Base-by-base conservation (phyloP, 192 early-diverging fungal species). In the Linderina pennispora region DNA sequence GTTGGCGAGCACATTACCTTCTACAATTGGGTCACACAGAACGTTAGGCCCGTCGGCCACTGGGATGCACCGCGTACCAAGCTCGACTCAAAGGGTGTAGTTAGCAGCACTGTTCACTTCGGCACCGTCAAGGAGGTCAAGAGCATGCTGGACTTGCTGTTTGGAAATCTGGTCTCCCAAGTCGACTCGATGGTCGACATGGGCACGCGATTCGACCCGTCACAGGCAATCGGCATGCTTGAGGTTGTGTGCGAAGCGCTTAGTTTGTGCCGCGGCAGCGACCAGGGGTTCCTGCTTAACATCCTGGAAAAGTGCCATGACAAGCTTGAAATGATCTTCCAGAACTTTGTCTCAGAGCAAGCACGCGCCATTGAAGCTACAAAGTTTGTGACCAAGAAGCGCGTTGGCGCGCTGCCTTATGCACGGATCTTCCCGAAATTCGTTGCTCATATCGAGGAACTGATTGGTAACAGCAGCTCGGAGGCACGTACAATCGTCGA, bases 381-480 rank as follows among this genome's bases (percentile, higher is more conserved):
- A 14, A 89, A 92, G 60, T 76, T 91, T 46, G 90, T 82, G 16
- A 80, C 84, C 23, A 89, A 89, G 47, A 90, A 89, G 63, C 79
- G 93, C 4, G 82, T 75, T 40, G 95, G 95, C 14, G 87, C 92
- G n/a, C 63, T 95, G n/a, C 77, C 86, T 0, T 92, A 89, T 59
- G 80, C 94, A 17, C 79, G 87, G 2, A 89, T 86, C 6, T 96
- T 98, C 49, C 95, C 95, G 28, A 58, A 80, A 33, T 94, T 91
- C 73, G 88, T 86, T 3, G 78, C 87, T 25, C 75, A 88, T 9
- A 62, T 92, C 19, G 71, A 72, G n/a, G 56, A 54, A 17, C 53
- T 73, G 11, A 52, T 77, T 13, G 76, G 78, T 2, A 77, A 86
- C 8, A 79, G 78, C 4, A 58, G 62, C 8, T 65, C 64, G 25